Base-by-base conservation (phyloP, 176 grass and related monocot genomes). In the Saccharum officinarum region DNA sequence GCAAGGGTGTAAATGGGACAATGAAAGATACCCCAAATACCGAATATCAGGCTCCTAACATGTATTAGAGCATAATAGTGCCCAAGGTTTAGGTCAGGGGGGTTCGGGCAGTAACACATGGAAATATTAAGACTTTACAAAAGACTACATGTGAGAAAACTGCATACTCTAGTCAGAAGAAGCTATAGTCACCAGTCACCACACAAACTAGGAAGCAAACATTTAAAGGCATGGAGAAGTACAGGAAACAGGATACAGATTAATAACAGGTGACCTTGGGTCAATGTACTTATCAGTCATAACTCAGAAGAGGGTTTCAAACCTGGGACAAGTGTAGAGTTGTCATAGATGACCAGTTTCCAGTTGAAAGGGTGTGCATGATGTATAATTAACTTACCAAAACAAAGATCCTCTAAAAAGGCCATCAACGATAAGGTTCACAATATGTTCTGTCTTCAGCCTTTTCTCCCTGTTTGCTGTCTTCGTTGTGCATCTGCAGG, bases 321-420 rank as follows among this genome's bases (percentile, higher is more conserved):
- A 40, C 16, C n/a, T 80, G 69, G 45, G 69, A 76, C 77, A 77
- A 61, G 45, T 36, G 15, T 76, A 71, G 55, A 84, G 75, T 41
- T 50, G 50, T 81, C 40, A 85, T 13, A 66, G 26, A 76, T 20
- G 52, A 54, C n/a, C 65, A 42, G 0, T 66, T 78, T 79, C 15
- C 34, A 5, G 30, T 81, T 78, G 30, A 40, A 69, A 25, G 71
- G 77, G 45, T 23, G 77, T 39, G 76, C 39, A 81, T 50, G n/a
- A 69, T 89, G 54, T 33, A 34, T 62, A 49, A 81, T 39, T 67
- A 75, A 70, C 78, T 90, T 90, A 98, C 95, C 91, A 95, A 42
- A 87, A 83, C 13, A 87, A 89, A 83, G 87, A 98, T 83, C 89
- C 93, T 92, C 90, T 95, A 63, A 37, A 55, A 75, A 98, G 71